Conservation (phyloP, 768 basidiomycete species). For the Xanthoconium purpureum region DNA sequence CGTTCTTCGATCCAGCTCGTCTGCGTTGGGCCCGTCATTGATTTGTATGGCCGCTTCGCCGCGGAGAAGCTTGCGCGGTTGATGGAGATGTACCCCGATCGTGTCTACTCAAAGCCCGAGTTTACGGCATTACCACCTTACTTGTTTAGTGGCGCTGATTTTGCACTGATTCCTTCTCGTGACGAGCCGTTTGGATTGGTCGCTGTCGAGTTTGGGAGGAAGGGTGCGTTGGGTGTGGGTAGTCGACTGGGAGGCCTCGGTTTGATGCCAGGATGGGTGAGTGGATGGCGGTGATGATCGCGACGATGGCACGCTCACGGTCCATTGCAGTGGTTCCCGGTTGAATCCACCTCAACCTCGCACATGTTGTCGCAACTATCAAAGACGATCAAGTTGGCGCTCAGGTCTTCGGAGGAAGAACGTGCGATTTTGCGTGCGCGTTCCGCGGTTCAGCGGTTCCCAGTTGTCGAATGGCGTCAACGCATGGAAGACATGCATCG, state of each 20-base stretch:
- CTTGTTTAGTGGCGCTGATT: constrained; percentile 92
- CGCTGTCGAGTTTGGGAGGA: constrained; percentile 94
- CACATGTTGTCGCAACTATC: constrained; percentile 94
- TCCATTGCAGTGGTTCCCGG: constrained; percentile 82
- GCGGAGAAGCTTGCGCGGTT: constrained; percentile 90
- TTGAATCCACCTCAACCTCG: constrained; percentile 87
- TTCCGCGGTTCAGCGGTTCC: constrained; percentile 94
- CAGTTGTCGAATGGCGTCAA: constrained; percentile 96
- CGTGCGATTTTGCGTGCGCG: constrained; percentile 90
- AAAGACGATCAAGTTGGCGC: constrained; percentile 91
- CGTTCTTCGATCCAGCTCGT: constrained; percentile 83
- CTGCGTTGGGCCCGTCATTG: constrained; percentile 91
- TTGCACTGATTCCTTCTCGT: constrained; percentile 91
- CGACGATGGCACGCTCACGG: background rate
- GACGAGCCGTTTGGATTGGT: constrained; percentile 96
- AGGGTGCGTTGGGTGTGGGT: constrained; percentile 94
- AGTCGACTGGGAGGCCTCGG: constrained; percentile 92
- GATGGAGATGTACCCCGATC: constrained; percentile 94
- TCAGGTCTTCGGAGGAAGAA: constrained; percentile 88
- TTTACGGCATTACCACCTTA: constrained; percentile 93
- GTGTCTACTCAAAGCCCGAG: constrained; percentile 94
- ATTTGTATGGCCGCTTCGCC: constrained; percentile 92
- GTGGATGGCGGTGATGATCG: constrained; percentile 25
- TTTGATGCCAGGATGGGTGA: constrained; percentile 96
- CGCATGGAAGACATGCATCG: constrained; percentile 93